Evolutionary conservation across 192 early-diverging fungal genomes (phyloP).

Genomic region (Rhizophagus clarus): DNA sequence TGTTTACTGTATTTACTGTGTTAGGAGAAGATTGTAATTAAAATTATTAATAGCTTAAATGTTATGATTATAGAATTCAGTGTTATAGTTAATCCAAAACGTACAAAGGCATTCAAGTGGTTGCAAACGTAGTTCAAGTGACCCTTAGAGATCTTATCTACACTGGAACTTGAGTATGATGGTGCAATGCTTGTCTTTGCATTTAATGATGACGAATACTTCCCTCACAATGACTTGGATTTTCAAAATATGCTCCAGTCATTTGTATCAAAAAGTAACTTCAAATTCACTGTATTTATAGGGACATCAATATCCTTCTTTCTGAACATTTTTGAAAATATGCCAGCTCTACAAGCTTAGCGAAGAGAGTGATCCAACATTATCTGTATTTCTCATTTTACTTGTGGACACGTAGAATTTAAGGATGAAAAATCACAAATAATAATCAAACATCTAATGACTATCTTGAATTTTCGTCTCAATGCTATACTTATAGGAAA

Average conservation of each 20-base stretch:
- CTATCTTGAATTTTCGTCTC: neutral
- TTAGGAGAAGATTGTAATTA: too few species aligned
- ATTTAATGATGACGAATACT: too few species aligned
- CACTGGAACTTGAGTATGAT: too few species aligned
- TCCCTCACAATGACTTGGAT: neutral
- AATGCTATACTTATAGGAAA: neutral
- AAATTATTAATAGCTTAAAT: neutral
- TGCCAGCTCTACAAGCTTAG: neutral
- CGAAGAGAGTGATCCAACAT: neutral
- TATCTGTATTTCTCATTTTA: neutral
- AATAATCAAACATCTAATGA: neutral
- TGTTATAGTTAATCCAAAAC: neutral
- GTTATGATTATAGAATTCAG: neutral
- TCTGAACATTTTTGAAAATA: neutral
- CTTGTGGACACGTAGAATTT: neutral
- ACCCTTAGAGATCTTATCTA: neutral
- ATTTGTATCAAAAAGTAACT: neutral
- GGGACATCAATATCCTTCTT: neutral
- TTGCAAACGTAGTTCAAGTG: neutral
- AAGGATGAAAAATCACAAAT: neutral
- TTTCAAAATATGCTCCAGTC: neutral
- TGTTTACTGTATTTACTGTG: too few species aligned
- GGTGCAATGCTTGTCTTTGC: too few species aligned
- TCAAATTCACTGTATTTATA: neutral
- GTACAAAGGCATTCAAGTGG: neutral